Evolutionary conservation across 2,329 filamentous ascomycete species (phyloP).

Genomic region (Trichoderma atroviride): DNA sequence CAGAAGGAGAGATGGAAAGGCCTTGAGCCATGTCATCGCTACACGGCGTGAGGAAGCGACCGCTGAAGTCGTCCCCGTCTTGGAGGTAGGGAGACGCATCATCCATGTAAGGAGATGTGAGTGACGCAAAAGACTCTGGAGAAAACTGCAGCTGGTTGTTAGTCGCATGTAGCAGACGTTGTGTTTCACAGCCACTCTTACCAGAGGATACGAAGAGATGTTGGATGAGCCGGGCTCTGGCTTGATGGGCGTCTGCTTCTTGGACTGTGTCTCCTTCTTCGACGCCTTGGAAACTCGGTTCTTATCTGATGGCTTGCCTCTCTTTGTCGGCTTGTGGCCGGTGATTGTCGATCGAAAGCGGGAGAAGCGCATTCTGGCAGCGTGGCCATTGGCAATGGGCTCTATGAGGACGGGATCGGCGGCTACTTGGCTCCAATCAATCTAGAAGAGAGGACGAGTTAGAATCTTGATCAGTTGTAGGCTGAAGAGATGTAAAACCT

Average conservation of each 20-base stretch:
- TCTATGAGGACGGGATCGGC: slow-evolving; percentile 56
- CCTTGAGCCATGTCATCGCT: slow-evolving; percentile 51
- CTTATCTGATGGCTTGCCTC: slow-evolving; percentile 48
- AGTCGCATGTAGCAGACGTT: neutral
- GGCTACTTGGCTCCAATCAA: slow-evolving; percentile 62
- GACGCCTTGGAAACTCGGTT: slow-evolving; percentile 49
- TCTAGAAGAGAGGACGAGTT: slow-evolving; percentile 42
- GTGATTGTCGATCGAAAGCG: slow-evolving; percentile 54
- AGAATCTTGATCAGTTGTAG: slow-evolving; percentile 9
- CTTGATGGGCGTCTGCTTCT: slow-evolving; percentile 46
- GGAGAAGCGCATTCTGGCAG: slow-evolving; percentile 62
- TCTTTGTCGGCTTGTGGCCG: slow-evolving; percentile 52
- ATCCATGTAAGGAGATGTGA: slow-evolving; percentile 40
- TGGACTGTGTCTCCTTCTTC: slow-evolving; percentile 41
- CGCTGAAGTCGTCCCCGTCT: slow-evolving; percentile 43
- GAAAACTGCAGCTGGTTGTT: slow-evolving; percentile 41
- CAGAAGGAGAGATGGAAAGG: slow-evolving; percentile 36
- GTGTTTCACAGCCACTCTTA: neutral
- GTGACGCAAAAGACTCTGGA: slow-evolving; percentile 40
- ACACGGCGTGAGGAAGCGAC: slow-evolving; percentile 56
- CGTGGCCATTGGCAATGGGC: slow-evolving; percentile 62
- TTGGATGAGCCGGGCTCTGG: slow-evolving; percentile 40
- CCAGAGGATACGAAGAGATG: slow-evolving; percentile 7
- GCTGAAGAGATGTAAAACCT: slow-evolving; percentile 37
- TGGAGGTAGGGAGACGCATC: slow-evolving; percentile 42